Evolutionary conservation across 768 basidiomycete genomes (phyloP).

Genomic region (Auricularia cornea): DNA sequence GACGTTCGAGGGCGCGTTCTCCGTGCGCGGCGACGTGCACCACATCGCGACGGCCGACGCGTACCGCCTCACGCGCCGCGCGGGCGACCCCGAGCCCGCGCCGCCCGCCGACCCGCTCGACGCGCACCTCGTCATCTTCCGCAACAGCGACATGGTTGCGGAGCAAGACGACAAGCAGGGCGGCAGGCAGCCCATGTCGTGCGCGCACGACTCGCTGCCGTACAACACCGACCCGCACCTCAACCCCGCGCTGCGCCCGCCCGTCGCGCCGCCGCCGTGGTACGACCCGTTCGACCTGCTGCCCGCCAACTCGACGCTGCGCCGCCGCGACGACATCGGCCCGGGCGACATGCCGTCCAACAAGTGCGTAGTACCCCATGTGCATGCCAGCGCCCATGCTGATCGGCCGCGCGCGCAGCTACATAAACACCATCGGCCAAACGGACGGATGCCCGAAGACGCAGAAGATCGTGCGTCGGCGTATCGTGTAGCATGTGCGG

Average conservation of each 20-base stretch:
- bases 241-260: constrained; percentile 41
- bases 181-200: too few species aligned
- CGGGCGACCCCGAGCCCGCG: constrained; percentile 44
- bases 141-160: constrained; percentile 60
- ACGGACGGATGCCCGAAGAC: constrained; percentile 61
- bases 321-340: neutral
- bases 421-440: constrained; percentile 57
- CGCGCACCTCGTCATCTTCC: constrained; percentile 58
- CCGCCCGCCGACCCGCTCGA: constrained; percentile 36
- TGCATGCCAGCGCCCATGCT: constrained; percentile 20
- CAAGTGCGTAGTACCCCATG: constrained; percentile 8
- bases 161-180: constrained; percentile 34
- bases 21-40: constrained; percentile 54
- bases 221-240: constrained; percentile 55
- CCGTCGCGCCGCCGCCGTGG: constrained; percentile 24
- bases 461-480: constrained; percentile 51
- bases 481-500: too few species aligned
- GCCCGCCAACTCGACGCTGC: neutral
- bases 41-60: constrained; percentile 65
- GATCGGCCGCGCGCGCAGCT: constrained; percentile 52
- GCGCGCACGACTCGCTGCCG: constrained; percentile 60
- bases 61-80: constrained; percentile 54
- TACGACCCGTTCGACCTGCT: constrained; percentile 29
- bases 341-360: constrained; percentile 16
- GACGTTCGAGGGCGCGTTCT: constrained; percentile 70